phyloP scores from a whole-genome alignment of 2,329 filamentous ascomycete genomes.

The Penicillium sp. region DNA sequence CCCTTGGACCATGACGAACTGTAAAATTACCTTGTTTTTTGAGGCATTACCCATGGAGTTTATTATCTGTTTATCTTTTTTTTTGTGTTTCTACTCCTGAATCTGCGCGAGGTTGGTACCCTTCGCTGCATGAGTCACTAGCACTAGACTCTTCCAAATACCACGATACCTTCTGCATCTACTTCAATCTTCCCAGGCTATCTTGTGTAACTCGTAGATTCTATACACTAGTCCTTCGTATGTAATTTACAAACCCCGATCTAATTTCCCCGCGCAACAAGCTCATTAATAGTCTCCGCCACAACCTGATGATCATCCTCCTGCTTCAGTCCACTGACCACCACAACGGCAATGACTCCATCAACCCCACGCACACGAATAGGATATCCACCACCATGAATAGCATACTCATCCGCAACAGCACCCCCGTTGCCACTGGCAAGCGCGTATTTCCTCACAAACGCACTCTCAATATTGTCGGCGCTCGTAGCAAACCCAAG shows the following conservation, averaged over 20 bases:
- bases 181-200: not conserved
- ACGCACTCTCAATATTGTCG: conserved; percentile 61
- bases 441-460: conserved; percentile 66
- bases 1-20: conserved; percentile 72
- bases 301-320: conserved; percentile 76
- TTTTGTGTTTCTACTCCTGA: conserved; percentile 19
- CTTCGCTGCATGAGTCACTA: conserved; percentile 10
- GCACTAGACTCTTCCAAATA: conserved; percentile 15
- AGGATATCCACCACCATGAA: conserved; percentile 76
- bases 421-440: conserved; percentile 49
- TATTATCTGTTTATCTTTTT: conserved; percentile 27
- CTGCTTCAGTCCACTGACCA: conserved; percentile 75
- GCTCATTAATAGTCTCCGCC: conserved; percentile 65
- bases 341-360: conserved; percentile 71
- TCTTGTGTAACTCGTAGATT: not conserved
- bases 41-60: conserved; percentile 39
- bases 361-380: conserved; percentile 72
- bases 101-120: conserved; percentile 10
- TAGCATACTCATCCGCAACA: conserved; percentile 63
- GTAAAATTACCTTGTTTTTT: conserved; percentile 53
- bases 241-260: not conserved
- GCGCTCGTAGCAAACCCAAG: conserved; percentile 17
- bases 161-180: conserved; percentile 25
- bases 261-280: conserved; percentile 30
- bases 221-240: not conserved